Evolutionary conservation across 352 stramenopile genomes (phyloP).

Genomic region (Blastocystis sp.): DNA sequence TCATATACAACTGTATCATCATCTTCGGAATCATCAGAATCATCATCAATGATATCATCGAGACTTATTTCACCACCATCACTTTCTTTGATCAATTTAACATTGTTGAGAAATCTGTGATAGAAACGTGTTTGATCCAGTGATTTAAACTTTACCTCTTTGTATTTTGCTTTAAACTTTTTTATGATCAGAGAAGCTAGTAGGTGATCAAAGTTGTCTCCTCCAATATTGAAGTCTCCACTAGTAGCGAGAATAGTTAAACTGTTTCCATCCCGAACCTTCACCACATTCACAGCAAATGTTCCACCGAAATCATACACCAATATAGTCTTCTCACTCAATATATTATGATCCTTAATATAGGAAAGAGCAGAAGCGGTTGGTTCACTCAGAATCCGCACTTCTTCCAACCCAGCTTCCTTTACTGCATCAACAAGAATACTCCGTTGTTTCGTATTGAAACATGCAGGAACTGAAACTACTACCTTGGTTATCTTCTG

Average conservation of each 20-base stretch:
- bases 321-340: neutral
- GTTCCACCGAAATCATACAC: neutral
- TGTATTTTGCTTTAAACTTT: neutral
- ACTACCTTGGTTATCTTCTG: neutral
- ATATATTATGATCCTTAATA: neutral
- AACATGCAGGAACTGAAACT: neutral
- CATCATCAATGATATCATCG: neutral
- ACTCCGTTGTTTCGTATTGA: neutral
- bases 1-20: neutral
- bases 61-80: neutral
- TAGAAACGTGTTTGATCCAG: neutral
- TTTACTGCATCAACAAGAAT: neutral
- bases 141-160: neutral
- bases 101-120: neutral
- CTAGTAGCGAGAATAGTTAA: too few relatives aligned
- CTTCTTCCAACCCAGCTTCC: neutral
- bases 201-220: neutral
- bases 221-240: too few relatives aligned
- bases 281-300: too few relatives aligned
- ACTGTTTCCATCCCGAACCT: too few relatives aligned
- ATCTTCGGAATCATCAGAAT: too few relatives aligned
- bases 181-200: neutral
- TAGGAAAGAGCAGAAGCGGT: neutral
- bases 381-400: neutral
- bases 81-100: neutral